phyloP scores from a whole-genome alignment of 164 flowering plant species.

The Sextonia rubra region DNA sequence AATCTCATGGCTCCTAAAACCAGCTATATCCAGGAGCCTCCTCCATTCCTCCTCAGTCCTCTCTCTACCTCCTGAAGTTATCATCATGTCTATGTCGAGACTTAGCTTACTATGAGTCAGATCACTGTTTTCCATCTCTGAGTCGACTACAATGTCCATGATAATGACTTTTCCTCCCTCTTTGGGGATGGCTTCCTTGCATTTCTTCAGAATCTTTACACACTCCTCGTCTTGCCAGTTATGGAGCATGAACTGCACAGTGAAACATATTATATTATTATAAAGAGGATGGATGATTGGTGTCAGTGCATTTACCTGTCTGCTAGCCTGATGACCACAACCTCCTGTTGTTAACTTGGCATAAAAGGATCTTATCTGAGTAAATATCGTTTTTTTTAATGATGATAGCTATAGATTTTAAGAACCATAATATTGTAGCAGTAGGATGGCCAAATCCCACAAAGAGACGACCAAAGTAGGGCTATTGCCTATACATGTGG shows the following conservation, averaged over 20 bases:
- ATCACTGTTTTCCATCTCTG: background rate
- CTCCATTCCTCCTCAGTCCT: conserved; percentile 13
- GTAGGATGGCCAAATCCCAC: too few relatives aligned
- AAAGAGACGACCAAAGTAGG: too few relatives aligned
- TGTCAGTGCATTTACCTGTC: too few relatives aligned
- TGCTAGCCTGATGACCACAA: too few relatives aligned
- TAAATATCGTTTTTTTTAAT: too few relatives aligned
- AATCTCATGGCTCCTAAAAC: background rate
- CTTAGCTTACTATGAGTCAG: background rate
- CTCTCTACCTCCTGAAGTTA: conserved; percentile 10
- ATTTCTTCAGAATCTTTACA: conserved; percentile 5
- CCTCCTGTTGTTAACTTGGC: too few relatives aligned
- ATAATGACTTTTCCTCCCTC: conserved; percentile 20
- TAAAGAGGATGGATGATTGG: too few relatives aligned
- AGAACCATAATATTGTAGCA: too few relatives aligned
- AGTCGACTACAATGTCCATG: conserved; percentile 29
- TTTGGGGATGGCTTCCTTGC: conserved; percentile 7
- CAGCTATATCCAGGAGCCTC: conserved; percentile 1
- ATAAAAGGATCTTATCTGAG: too few relatives aligned
- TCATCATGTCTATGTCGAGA: conserved; percentile 12
- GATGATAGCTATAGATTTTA: too few relatives aligned
- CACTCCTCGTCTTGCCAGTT: conserved; percentile 4
- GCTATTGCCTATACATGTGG: too few relatives aligned
- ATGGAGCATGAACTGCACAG: background rate
- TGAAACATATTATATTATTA: background rate